phyloP scores from a whole-genome alignment of 176 grass and related monocot species.

The Carex scoparia region DNA sequence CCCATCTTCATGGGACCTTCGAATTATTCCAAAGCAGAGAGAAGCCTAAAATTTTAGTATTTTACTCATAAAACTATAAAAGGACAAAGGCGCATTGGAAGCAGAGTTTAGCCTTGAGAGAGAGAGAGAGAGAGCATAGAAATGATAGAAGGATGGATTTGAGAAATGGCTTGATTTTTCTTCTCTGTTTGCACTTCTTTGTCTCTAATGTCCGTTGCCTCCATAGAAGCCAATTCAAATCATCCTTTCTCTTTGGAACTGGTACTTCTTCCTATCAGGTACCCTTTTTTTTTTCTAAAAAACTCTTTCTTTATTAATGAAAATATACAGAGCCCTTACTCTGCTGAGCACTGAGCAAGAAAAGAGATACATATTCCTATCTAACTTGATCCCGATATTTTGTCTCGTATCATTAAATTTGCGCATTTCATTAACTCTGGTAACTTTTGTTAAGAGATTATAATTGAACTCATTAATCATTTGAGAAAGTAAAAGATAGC shows the following conservation, averaged over 20 bases:
- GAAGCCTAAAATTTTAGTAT: too few species aligned
- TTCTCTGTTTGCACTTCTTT: conserved; percentile 13
- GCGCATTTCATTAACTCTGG: background rate
- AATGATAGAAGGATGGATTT: conserved; percentile 1
- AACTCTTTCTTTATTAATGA: background rate
- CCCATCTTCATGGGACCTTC: too few species aligned
- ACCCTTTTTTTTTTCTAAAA: background rate
- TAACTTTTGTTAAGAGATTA: background rate
- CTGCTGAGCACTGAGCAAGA: background rate
- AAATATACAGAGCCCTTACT: background rate
- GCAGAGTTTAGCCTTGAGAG: background rate
- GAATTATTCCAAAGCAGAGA: too few species aligned
- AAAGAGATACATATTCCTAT: background rate
- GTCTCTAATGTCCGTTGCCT: conserved; percentile 8
- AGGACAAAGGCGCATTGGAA: background rate
- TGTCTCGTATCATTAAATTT: too few species aligned
- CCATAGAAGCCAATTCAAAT: conserved; percentile 32
- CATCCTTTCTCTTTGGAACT: conserved; percentile 47
- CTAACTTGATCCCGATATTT: background rate
- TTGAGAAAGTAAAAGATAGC: background rate
- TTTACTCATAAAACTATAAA: too few species aligned
- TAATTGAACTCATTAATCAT: too few species aligned
- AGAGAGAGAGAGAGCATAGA: background rate
- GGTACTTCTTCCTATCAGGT: conserved; percentile 57
- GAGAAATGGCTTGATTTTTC: background rate